phyloP scores from a whole-genome alignment of 805 yeast genomes.

The Starmerella lactis-condensi region DNA sequence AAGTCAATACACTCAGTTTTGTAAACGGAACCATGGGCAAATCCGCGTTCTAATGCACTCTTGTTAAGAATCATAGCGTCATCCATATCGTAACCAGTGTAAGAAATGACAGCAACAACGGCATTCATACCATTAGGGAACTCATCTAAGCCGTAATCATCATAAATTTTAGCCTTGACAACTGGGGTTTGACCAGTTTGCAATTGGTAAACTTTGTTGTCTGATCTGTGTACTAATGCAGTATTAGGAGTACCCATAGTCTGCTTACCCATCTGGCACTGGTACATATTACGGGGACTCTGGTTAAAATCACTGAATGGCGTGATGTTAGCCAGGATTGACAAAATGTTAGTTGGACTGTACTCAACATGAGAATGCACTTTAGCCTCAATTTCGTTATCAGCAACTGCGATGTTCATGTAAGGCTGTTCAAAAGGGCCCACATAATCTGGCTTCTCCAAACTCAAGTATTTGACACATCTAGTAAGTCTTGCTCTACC shows the following conservation, averaged over 20 bases:
- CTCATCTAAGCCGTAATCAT: conserved; percentile 93
- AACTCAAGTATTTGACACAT: conserved; percentile 80
- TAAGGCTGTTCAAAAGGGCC: conserved; percentile 98
- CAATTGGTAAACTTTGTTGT: conserved; percentile 78
- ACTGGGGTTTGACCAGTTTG: conserved; percentile 96
- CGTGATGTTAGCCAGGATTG: conserved; percentile 88
- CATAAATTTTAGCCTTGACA: conserved; percentile 81
- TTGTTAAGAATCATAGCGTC: conserved; percentile 98
- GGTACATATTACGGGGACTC: conserved; percentile 98
- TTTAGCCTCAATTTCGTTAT: conserved; percentile 67
- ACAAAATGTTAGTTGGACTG: conserved; percentile 83
- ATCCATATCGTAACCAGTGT: conserved; percentile 99
- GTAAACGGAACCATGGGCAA: conserved; percentile 91
- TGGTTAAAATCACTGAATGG: conserved; percentile 98
- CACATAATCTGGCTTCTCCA: conserved; percentile 63
- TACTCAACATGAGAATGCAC: conserved; percentile 85
- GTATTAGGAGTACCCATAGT: conserved; percentile 99
- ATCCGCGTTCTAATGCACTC: conserved; percentile 94
- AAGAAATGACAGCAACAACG: conserved; percentile 94
- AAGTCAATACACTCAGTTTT: conserved; percentile 86
- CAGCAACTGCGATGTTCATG: conserved; percentile 88
- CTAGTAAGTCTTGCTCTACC: conserved; percentile 91
- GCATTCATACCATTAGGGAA: conserved; percentile 98
- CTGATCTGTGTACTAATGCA: conserved; percentile 77
- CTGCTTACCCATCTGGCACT: conserved; percentile 99